phyloP scores from a whole-genome alignment of 352 stramenopile species.

The Phytophthora pisi region DNA sequence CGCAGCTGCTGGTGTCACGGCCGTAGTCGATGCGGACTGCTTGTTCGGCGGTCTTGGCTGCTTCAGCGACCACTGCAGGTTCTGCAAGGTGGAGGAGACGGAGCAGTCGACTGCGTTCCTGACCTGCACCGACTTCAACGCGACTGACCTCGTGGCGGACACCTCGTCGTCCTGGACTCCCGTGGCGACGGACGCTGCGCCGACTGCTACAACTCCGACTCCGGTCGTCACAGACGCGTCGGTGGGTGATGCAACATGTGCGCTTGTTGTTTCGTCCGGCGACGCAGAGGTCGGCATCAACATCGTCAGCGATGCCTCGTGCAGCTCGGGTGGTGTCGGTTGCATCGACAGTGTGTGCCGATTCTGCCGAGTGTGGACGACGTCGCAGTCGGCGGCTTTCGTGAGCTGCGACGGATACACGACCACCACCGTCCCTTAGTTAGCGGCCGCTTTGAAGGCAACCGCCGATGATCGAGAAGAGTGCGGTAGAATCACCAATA shows the following conservation, averaged over 20 bases:
- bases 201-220: slow-evolving; percentile 11
- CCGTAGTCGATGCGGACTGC: background rate
- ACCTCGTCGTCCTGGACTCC: slow-evolving; percentile 4
- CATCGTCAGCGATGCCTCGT: slow-evolving; percentile 37
- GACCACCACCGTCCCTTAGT: no score
- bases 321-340: background rate
- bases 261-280: slow-evolving; percentile 23
- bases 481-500: no score
- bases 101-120: slow-evolving; percentile 32
- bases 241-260: slow-evolving; percentile 5
- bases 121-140: slow-evolving; percentile 20
- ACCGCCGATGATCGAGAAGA: background rate
- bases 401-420: slow-evolving; percentile 20
- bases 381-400: slow-evolving; percentile 33
- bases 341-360: slow-evolving; percentile 8
- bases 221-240: background rate
- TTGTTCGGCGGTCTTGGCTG: background rate
- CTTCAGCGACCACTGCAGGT: background rate
- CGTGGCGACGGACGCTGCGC: slow-evolving; percentile 16
- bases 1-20: background rate
- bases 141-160: background rate
- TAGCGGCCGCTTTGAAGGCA: background rate
- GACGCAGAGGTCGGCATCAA: slow-evolving; percentile 35
- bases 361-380: slow-evolving; percentile 34
- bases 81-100: slow-evolving; percentile 30